Conservation (phyloP, 305 asterid species). For the Solanum aculeatissimum region DNA sequence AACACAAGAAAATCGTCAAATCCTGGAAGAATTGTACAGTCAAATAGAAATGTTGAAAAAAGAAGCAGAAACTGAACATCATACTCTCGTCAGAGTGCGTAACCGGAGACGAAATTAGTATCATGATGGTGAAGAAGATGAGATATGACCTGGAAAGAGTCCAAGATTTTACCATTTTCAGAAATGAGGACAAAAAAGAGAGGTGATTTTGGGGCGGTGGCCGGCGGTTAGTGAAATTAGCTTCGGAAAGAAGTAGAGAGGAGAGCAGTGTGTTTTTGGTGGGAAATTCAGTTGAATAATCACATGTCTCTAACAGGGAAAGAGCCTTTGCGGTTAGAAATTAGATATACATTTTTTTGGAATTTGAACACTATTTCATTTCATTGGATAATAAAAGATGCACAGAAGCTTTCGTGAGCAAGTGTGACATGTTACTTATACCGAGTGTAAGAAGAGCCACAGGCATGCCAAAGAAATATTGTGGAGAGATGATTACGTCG, state of each 20-base stretch:
- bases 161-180: slow-evolving; percentile 22
- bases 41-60: background rate
- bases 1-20: background rate
- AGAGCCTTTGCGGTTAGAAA: background rate
- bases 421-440: too few species aligned
- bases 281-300: slow-evolving; percentile 46
- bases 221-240: background rate
- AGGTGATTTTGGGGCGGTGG: background rate
- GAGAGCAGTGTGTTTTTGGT: slow-evolving; percentile 30
- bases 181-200: background rate
- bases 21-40: background rate
- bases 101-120: slow-evolving; percentile 9
- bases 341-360: too few species aligned
- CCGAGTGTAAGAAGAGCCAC: too few species aligned
- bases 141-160: slow-evolving; percentile 4
- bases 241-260: slow-evolving; percentile 9
- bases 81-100: slow-evolving; percentile 32
- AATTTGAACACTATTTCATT: too few species aligned
- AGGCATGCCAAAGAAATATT: too few species aligned
- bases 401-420: too few species aligned
- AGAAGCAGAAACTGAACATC: background rate
- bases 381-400: too few species aligned
- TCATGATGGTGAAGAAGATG: slow-evolving; percentile 13
- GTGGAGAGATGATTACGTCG: too few species aligned
- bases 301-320: background rate